Evolutionary conservation across 2,329 filamentous ascomycete species (phyloP), one percentile per base, ranked within the genome.

Genomic region (Aspergillus novoparasiticus): DNA sequence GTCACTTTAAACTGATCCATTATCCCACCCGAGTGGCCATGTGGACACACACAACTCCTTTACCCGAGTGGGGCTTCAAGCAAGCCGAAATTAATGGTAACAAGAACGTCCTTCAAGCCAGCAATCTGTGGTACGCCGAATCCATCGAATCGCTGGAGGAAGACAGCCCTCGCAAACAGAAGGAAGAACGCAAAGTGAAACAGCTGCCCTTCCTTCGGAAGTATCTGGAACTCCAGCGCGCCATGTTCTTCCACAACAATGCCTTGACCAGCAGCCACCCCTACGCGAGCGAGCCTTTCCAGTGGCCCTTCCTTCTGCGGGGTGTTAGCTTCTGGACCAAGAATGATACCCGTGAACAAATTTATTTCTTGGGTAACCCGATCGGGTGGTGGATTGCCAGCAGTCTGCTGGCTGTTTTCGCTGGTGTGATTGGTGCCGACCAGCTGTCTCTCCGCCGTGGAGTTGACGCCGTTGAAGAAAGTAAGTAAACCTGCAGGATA

Each of bases 221-320:
- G 83, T 99, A 94, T 85, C 88, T 97, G 68, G 95, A 99, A 83
- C 86, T 99, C 63, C 95, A 99, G 81, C 89, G 94, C 57, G 93
- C 94, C 72, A 99, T 99, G 94, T 99, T 99, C 86, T 94, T 91
- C 86, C 95, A 99, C 85, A 99, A 99, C 86, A 98, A 94, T 79
- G 94, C 96, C 73, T 84, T 99, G 75, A 99, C 95, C 51, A 96
- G 93, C 82, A 96, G 92, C 76, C 95, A 99, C 78, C 95, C 95
- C 1, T 99, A 99, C 78, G 88, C 95, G 48, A 97, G 93, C 72
- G 90, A 94, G 76, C 95, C 95, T 8, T 95, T 96, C 82, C 92
- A 96, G 75, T 99, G 95, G 95, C 95, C 95, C 1, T 98, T 99
- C 87, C 85, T 99, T 75, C 87, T 99, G 62, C 90, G 95, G 34